Evolutionary conservation across 495 filamentous ascomycete genomes (phyloP), one percentile per base, ranked within the genome.

Genomic region (Talaromyces wortmannii): DNA sequence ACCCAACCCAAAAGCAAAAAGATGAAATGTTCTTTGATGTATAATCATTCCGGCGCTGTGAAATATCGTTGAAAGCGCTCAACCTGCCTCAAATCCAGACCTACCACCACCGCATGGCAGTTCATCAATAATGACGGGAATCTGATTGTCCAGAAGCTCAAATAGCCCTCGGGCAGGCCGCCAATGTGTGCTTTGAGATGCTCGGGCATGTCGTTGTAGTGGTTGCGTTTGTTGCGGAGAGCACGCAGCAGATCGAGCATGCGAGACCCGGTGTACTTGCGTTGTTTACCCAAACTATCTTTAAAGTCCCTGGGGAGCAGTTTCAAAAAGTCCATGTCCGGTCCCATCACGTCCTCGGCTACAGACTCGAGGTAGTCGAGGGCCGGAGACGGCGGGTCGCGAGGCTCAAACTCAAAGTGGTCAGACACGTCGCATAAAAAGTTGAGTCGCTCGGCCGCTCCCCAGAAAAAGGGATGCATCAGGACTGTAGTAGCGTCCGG

Each of bases 391-490:
- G 85, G 86, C 2, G 89, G 86, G 43, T 96, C 90, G 32, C 88
- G 83, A 4, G 84, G 82, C 66, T 97, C 92, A 53, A 89, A 87
- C 64, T 98, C 94, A 61, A 96, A 97, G 63, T 94, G 90, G 62
- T 98, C 94, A 0, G 90, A 95, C 30, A 94, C 88, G 54, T 96
- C 90, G 62, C 91, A 92, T 15, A 98, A 82, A 71, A 97, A 98
- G 31, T 80, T 82, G 23, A 97, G 84, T 13, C 91, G 84, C 60
- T 95, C 92, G 61, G 92, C 91, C 1, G 87, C 66, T 2, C 81
- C 71, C 94, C 94, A 98, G 80, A 98, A 98, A 77, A 97, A 97
- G 0, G 94, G 94, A 63, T 98, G 94, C 30, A 86, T 82, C 71
- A 96, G 81, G 57, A 97, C 88, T 49, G 88, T 73, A 50, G 72